Conservation (phyloP, 257 asterid genomes). For the Fraxinus excelsior region DNA sequence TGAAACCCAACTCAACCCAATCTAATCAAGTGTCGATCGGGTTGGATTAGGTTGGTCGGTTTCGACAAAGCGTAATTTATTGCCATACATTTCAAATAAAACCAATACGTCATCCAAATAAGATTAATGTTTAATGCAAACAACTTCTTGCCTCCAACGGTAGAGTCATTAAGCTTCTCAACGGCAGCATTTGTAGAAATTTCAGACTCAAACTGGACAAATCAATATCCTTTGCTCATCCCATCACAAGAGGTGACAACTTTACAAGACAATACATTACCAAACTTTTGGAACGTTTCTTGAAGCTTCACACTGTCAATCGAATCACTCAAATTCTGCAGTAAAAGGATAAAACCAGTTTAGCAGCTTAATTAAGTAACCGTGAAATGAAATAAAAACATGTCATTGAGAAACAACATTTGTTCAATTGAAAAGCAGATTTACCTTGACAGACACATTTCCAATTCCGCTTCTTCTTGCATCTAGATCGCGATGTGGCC, state of each 20-base stretch:
- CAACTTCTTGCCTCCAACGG: slow-evolving; percentile 49
- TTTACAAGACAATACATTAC: slow-evolving; percentile 52
- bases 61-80: too few relatives aligned
- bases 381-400: slow-evolving; percentile 12
- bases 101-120: too few relatives aligned
- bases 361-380: not conserved
- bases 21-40: too few relatives aligned
- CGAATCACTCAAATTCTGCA: slow-evolving; percentile 51
- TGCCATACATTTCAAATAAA: too few relatives aligned
- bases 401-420: slow-evolving; percentile 11
- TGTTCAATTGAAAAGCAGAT: slow-evolving; percentile 10
- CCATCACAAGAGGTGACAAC: slow-evolving; percentile 54
- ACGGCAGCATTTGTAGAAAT: slow-evolving; percentile 49
- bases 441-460: slow-evolving; percentile 58
- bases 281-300: slow-evolving; percentile 57
- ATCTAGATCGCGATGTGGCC: slow-evolving; percentile 55
- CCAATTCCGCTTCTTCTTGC: slow-evolving; percentile 55
- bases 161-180: slow-evolving; percentile 49
- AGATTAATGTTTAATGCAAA: too few relatives aligned
- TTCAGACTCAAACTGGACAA: slow-evolving; percentile 60
- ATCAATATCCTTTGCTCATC: slow-evolving; percentile 64
- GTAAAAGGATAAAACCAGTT: not conserved
- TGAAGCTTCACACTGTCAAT: slow-evolving; percentile 48
- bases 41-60: too few relatives aligned
- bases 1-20: too few relatives aligned